Base-by-base conservation (phyloP, 1,139 yeast genomes). In the Wickerhamiella pararugosa region DNA sequence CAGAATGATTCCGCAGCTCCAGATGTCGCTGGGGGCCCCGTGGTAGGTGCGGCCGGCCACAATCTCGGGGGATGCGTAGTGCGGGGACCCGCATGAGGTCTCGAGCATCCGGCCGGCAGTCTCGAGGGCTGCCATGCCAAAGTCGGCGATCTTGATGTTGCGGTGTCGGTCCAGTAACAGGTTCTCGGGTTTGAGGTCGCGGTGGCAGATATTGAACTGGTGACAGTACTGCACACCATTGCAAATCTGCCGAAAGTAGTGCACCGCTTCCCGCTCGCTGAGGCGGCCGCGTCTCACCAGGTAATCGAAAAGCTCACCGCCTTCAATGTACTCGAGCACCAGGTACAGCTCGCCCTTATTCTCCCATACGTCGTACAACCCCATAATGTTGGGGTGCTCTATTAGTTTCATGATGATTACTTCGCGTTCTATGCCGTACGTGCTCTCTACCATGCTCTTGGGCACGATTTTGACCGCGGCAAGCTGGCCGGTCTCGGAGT, bases 81-180 rank as follows among this genome's bases (percentile, higher is more conserved):
- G 98, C 25, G 98, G 98, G 25, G 96, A 84, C 1, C 99, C 99
- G 63, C 99, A 90, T 29, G 93, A 79, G 1, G 98, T 90, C 59
- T 90, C 96, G 45, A 92, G 68, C 56, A 90, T 65, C 53, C 81
- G 74, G 53, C 80, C 93, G 45, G 75, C 73, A 34, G 93, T 79
- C 60, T 90, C 98, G 39, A 90, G 66, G 2, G 98, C 98, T n/a
- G 99, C 98, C 98, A 90, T 92, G 34, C 99, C 99, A 60, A 90
- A 90, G 63, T 90, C 99, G 10, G 99, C 98, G 52, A 90, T 87
- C 60, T 90, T 90, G 61, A 90, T 86, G 59, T 83, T 86, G 50
- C 79, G 75, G 59, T 83, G 73, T 59, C 80, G 79, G 63, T 92
- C 98, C 39, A 90, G 67, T 40, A 90, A 66, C 51, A 90, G 68